Percentiles rank a stretch among this genome's conserved stretches.
Evolutionary conservation across 1,139 yeast species (phyloP).

Genomic region (Protomyces macrosporus): DNA sequence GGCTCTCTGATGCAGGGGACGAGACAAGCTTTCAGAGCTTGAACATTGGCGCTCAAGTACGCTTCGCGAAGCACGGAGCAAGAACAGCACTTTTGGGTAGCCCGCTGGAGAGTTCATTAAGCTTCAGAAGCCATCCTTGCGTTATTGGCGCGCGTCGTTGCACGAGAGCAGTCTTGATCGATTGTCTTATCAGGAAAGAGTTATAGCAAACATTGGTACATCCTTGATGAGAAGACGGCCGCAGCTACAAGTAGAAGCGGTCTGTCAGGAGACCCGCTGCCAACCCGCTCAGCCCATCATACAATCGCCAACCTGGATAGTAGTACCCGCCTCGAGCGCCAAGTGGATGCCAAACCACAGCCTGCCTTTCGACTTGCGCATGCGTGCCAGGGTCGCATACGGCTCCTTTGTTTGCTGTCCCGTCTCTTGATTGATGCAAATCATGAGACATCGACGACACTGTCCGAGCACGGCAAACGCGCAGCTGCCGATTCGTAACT

Average conservation of each 20-base stretch:
- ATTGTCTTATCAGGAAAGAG: no score
- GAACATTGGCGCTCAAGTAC: no score
- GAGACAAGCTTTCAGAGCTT: no score
- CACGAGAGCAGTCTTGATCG: no score
- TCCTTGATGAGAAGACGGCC: no score
- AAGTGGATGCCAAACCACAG: slow-evolving; percentile 17
- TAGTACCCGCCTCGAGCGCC: not conserved
- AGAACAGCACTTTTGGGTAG: no score
- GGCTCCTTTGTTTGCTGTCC: slow-evolving; percentile 6
- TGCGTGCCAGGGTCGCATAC: not conserved
- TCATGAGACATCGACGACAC: slow-evolving; percentile 18
- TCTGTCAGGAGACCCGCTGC: not conserved
- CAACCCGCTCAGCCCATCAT: not conserved
- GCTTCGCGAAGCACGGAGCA: no score
- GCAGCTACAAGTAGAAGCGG: not conserved
- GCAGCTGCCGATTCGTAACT: not conserved
- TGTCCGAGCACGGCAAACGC: slow-evolving; percentile 6
- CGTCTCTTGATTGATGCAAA: slow-evolving; percentile 14
- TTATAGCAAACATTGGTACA: no score
- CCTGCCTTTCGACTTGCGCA: not conserved
- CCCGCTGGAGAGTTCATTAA: no score
- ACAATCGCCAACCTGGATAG: not conserved
- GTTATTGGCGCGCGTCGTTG: not conserved
- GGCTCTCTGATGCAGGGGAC: no score
- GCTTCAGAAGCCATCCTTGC: no score